Percentiles rank a stretch among this genome's conserved stretches.
These are phyloP conservation scores for Phycomyces blakesleeanus DNA, from an alignment of 192 early-diverging fungal species.

Conservation along the genomic window DNA sequence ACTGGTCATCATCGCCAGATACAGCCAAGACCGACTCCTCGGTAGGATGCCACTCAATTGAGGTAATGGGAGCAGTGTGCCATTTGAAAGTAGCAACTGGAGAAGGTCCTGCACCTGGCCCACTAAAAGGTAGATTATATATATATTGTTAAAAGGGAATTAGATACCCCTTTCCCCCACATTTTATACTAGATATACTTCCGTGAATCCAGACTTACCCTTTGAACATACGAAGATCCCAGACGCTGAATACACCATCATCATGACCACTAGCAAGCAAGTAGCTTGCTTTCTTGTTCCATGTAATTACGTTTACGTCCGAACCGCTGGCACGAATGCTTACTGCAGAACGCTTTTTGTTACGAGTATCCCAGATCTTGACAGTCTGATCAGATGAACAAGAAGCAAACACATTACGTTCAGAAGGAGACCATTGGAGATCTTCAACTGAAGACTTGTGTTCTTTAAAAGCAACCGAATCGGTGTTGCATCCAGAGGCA, in stretches of 20 bases:
- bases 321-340: conserved; percentile 75
- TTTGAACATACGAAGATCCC: conserved; percentile 80
- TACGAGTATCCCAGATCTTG: conserved; percentile 91
- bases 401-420: conserved; percentile 88
- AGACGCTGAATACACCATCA: conserved; percentile 90
- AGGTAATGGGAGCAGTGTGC: conserved; percentile 89
- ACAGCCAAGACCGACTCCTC: conserved; percentile 91
- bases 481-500: conserved; percentile 65
- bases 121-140: too few relatives aligned
- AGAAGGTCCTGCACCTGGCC: conserved; percentile 31
- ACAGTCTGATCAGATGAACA: conserved; percentile 89
- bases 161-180: too few relatives aligned
- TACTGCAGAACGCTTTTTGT: conserved; percentile 71
- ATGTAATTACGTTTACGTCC: conserved; percentile 96
- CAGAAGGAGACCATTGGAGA: conserved; percentile 93
- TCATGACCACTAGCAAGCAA: conserved; percentile 91
- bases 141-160: too few relatives aligned
- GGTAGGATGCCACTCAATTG: conserved; percentile 94
- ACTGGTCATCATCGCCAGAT: conserved; percentile 90
- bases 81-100: conserved; percentile 93
- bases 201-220: too few relatives aligned
- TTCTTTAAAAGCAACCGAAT: conserved; percentile 72
- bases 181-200: too few relatives aligned
- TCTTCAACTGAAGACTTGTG: conserved; percentile 91
- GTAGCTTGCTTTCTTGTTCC: conserved; percentile 85